Percentiles rank a stretch among this genome's conserved stretches.
Conservation (phyloP, 208 protist genomes). For the Acanthamoeba culbertsoni region DNA sequence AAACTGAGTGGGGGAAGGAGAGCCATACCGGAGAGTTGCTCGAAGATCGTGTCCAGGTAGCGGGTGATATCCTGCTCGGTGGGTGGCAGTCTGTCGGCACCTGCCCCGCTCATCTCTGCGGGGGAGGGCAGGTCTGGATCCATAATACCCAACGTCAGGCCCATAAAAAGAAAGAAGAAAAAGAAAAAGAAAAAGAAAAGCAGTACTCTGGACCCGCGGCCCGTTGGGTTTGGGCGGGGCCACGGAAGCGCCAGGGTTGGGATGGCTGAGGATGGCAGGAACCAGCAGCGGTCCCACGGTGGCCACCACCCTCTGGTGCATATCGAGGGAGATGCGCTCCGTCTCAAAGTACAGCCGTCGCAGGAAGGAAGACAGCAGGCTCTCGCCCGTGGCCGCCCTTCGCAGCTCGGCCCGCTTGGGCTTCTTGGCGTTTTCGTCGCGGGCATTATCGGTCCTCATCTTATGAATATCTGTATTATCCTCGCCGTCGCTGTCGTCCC, state of each 20-base stretch:
- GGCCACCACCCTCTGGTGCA: not conserved
- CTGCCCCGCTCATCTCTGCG: not conserved
- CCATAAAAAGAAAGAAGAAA: not conserved
- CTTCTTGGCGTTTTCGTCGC: not conserved
- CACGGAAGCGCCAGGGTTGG: not conserved
- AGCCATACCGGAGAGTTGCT: not conserved
- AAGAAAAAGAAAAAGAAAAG: not conserved
- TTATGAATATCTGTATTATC: no score
- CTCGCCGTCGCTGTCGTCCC: not conserved
- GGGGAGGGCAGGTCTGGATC: slow-evolving; percentile 23
- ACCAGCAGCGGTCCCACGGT: not conserved
- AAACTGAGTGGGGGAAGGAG: not conserved
- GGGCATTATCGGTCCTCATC: not conserved
- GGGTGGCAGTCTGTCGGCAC: not conserved
- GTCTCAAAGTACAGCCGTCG: not conserved
- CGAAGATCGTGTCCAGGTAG: not conserved
- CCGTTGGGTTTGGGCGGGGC: not conserved
- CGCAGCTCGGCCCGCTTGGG: not conserved
- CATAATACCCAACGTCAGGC: not conserved
- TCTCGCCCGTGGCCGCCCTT: not conserved
- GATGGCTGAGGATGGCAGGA: slow-evolving; percentile 28
- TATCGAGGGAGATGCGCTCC: slow-evolving; percentile 24
- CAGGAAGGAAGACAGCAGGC: slow-evolving; percentile 36
- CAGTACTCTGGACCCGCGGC: not conserved
- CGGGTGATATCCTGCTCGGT: slow-evolving; percentile 14